These are phyloP conservation scores for Colletotrichum simmondsii DNA, from an alignment of 2,329 filamentous ascomycete species.

Conservation along the genomic window DNA sequence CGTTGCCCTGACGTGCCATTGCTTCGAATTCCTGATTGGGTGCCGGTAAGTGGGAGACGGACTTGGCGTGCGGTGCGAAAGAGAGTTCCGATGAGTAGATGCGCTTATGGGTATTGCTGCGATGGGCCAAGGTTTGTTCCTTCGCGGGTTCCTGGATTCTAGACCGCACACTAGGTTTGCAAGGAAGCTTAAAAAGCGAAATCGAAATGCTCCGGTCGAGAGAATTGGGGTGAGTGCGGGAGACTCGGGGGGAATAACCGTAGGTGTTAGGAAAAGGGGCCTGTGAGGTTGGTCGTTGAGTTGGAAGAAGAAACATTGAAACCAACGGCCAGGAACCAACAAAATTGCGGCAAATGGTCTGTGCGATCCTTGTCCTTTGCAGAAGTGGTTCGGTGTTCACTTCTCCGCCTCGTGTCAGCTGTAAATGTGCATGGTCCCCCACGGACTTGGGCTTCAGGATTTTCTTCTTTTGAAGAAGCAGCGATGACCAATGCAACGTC, in stretches of 20 bases:
- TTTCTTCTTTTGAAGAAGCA: not conserved
- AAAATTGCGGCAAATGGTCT: conserved; percentile 11
- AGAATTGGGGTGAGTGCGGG: not conserved
- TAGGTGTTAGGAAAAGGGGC: not conserved
- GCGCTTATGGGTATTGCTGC: not conserved
- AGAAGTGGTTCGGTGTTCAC: not conserved
- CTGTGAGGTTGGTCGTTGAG: conserved; percentile 9
- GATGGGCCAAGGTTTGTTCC: not conserved
- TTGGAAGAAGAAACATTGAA: conserved; percentile 10
- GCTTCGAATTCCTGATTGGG: not conserved
- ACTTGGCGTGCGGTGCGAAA: not conserved
- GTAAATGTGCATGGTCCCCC: not conserved
- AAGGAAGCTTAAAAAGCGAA: not conserved
- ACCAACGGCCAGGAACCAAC: conserved; percentile 8
- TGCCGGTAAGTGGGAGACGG: not conserved
- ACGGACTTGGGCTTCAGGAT: not conserved
- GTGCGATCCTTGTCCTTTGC: conserved; percentile 8
- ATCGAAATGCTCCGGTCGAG: not conserved
- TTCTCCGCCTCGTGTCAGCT: not conserved
- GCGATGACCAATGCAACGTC: not conserved
- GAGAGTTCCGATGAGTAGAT: conserved; percentile 1
- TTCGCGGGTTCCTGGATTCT: not conserved
- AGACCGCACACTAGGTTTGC: not conserved
- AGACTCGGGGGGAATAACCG: not conserved
- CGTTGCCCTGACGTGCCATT: conserved; percentile 8